phyloP scores from a whole-genome alignment of 129 eudicot genomes.

The Flaveria linearis region DNA sequence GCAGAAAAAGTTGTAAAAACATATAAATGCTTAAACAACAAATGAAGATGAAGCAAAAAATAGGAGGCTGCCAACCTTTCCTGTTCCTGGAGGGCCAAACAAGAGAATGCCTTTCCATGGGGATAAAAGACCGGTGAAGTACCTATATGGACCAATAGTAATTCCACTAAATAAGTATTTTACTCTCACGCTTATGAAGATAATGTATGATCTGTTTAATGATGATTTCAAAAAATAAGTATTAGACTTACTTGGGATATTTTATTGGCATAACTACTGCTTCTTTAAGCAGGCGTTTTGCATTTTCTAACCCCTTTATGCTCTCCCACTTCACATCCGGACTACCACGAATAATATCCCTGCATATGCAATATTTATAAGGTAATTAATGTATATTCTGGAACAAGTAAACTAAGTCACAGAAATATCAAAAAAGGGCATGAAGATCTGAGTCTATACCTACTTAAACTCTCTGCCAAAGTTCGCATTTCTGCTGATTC shows the following conservation, averaged over 20 bases:
- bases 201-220: neutral
- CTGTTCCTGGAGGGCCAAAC: slow-evolving; percentile 99
- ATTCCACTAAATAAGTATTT: slow-evolving; percentile 2
- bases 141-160: slow-evolving; percentile 45
- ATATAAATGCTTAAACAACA: neutral
- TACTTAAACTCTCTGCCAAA: slow-evolving; percentile 88
- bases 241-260: slow-evolving; percentile 75
- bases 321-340: slow-evolving; percentile 98
- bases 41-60: neutral
- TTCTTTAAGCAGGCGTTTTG: slow-evolving; percentile 97
- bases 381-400: neutral
- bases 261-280: slow-evolving; percentile 99
- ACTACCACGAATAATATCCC: slow-evolving; percentile 94
- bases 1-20: neutral
- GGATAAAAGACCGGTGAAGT: slow-evolving; percentile 91
- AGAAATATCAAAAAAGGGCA: neutral
- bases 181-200: slow-evolving; percentile 4
- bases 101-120: slow-evolving; percentile 99
- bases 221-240: slow-evolving; percentile 3
- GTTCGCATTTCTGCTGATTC: slow-evolving; percentile 95
- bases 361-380: slow-evolving; percentile 37
- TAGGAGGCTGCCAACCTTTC: slow-evolving; percentile 60
- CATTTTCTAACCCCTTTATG: slow-evolving; percentile 93
- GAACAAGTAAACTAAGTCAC: slow-evolving; percentile 8
- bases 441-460: slow-evolving; percentile 48